A percentile compares a stretch with the other conserved stretches of the same genome.
phyloP scores from a whole-genome alignment of 257 asterid species.

The Solanum pimpinellifolium region DNA sequence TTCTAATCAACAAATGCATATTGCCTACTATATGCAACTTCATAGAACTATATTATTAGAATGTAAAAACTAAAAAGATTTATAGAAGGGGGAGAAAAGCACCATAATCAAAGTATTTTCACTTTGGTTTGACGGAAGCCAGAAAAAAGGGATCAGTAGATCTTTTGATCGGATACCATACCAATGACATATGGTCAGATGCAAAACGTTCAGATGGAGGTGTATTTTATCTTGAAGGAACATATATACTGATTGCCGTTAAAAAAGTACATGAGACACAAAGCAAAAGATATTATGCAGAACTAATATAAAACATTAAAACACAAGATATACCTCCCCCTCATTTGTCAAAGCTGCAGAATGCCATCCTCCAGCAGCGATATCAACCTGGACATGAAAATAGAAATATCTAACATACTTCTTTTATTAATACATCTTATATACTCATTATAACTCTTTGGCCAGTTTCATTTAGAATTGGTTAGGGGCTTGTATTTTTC shows the following conservation, averaged over 20 bases:
- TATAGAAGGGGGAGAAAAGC: background rate
- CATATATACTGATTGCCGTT: background rate
- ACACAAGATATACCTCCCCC: slow-evolving; percentile 55
- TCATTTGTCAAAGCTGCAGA: slow-evolving; percentile 91
- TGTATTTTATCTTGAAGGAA: background rate
- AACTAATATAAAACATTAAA: background rate
- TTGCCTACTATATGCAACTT: background rate
- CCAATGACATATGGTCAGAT: background rate
- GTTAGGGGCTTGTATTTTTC: background rate
- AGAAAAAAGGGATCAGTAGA: background rate
- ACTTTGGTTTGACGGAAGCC: background rate
- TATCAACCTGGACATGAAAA: slow-evolving; percentile 59
- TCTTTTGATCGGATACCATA: background rate
- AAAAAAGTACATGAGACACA: background rate
- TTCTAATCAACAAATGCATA: background rate
- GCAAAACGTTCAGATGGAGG: background rate
- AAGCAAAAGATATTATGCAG: background rate
- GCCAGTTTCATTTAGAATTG: background rate
- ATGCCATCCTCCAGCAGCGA: slow-evolving; percentile 99
- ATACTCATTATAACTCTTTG: background rate
- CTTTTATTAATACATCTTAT: background rate
- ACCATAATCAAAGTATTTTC: background rate
- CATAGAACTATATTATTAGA: background rate
- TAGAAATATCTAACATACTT: background rate
- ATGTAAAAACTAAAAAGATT: background rate